Base-by-base conservation (phyloP, 2,329 filamentous ascomycete genomes). In the Phialophora macrospora region DNA sequence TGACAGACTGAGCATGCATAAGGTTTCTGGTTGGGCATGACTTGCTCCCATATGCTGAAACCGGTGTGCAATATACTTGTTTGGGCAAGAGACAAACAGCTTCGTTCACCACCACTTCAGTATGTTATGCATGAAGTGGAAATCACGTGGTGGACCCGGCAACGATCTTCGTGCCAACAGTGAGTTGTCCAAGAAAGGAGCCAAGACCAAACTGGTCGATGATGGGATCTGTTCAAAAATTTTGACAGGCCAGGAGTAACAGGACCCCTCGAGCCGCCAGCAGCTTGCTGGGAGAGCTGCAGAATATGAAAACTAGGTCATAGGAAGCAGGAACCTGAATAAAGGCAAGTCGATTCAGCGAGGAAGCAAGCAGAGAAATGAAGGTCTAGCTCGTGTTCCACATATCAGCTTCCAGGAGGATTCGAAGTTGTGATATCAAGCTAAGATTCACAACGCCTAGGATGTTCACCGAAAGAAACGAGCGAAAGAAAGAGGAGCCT, bases 61-160 rank as follows among this genome's bases (percentile, higher is more conserved):
- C 41, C 24, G 55, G 28, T 44, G 58, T 56, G 54, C 56, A 38
- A 60, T 38, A 60, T 62, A 55, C 67, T 65, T 20, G 11, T 66
- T 69, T 67, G 17, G 67, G 65, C 38, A 69, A 63, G 48, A 24
- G 28, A 41, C 38, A 22, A 52, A 17, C 30, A 65, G 65, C 41
- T 67, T 67, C 28, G 56, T 67, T 56, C 55, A 62, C 62, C 67
- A 65, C 49, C 65, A 67, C 54, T 30, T 51, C 64, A 63, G 51
- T 60, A 68, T 70, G 68, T 68, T 62, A 51, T 66, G 68, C 68
- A 70, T 68, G 56, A 65, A 41, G 38, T 38, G 24, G 34, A 49
- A 49, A 64, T 70, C 68, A 68, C 63, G 64, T 68, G 63, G 55
- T 34, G 64, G 62, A 60, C 24, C 52, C 52, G 34, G 28, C 26